Percentiles rank a stretch among this genome's conserved stretches.
Conservation (phyloP, 2,329 filamentous ascomycete species). For the Zymoseptoria ardabiliae region DNA sequence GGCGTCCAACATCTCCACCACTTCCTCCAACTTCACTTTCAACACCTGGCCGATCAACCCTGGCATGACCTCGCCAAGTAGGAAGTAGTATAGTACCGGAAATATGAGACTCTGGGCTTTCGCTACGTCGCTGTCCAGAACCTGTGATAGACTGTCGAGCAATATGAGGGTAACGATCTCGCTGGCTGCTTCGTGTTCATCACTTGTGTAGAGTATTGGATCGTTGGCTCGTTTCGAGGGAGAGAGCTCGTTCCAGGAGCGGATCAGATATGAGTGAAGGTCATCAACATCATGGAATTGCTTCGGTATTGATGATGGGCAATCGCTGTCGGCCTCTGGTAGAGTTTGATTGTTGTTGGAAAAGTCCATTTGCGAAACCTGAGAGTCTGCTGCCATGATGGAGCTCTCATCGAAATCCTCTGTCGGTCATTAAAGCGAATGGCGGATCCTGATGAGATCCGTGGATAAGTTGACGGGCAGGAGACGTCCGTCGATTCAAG, state of each 20-base stretch:
- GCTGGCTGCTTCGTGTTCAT: conserved; percentile 6
- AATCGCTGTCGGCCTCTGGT: background rate
- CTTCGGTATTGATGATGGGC: background rate
- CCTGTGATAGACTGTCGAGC: conserved; percentile 1
- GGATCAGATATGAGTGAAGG: background rate
- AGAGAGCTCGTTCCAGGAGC: background rate
- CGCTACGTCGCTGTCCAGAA: background rate
- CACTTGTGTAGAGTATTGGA: conserved; percentile 1
- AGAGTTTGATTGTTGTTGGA: background rate
- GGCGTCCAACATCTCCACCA: conserved; percentile 3
- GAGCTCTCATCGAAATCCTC: background rate
- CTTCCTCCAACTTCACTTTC: conserved; percentile 3
- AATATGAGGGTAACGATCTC: conserved; percentile 2
- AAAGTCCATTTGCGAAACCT: background rate
- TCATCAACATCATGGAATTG: background rate
- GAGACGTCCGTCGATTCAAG: background rate
- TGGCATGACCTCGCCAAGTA: conserved; percentile 10
- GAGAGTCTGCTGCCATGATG: background rate
- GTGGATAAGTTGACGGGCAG: background rate
- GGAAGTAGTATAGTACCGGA: conserved; percentile 7
- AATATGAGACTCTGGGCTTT: background rate
- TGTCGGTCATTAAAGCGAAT: background rate
- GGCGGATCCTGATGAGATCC: background rate
- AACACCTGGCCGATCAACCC: background rate
- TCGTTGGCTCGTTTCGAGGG: background rate